These are phyloP conservation scores for Uronychia setigera DNA, from an alignment of 73 alveolate species.

Conservation along the genomic window DNA sequence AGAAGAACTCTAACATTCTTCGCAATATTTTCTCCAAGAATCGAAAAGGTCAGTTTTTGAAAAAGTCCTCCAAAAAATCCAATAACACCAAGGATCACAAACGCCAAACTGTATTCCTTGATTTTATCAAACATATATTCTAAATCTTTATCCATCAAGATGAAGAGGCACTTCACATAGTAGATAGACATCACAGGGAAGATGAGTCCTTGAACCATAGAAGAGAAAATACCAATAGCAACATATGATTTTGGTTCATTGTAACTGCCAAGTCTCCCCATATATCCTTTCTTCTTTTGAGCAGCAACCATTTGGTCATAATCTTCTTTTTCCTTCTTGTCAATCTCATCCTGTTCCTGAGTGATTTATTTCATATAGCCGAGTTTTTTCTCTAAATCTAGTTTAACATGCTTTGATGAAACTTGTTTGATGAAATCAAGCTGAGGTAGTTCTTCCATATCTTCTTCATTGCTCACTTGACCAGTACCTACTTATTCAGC, in stretches of 20 bases:
- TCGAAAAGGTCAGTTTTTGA: conserved; percentile 40
- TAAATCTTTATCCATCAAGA: not conserved
- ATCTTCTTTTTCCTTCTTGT: not conserved
- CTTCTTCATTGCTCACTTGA: no score
- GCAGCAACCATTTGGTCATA: no score
- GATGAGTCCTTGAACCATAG: conserved; percentile 44
- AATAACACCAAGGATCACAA: conserved; percentile 23
- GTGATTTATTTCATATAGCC: not conserved
- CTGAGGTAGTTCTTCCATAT: no score
- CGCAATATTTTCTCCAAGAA: conserved; percentile 66
- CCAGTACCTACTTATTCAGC: conserved; percentile 22
- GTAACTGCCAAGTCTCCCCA: conserved; percentile 3
- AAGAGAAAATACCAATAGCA: conserved; percentile 3
- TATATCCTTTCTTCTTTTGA: conserved; percentile 28
- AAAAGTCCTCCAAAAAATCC: conserved; percentile 22
- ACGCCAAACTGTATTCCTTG: conserved; percentile 20
- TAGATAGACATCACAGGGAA: conserved; percentile 60
- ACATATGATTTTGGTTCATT: conserved; percentile 1
- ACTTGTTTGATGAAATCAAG: no score
- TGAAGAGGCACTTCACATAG: conserved; percentile 36
- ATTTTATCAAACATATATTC: conserved; percentile 8
- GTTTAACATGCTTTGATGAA: no score
- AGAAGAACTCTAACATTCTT: conserved; percentile 34
- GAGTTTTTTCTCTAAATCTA: no score
- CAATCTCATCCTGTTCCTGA: not conserved